Conservation (phyloP, 805 yeast species). For the Alloascoidea hylecoeti region DNA sequence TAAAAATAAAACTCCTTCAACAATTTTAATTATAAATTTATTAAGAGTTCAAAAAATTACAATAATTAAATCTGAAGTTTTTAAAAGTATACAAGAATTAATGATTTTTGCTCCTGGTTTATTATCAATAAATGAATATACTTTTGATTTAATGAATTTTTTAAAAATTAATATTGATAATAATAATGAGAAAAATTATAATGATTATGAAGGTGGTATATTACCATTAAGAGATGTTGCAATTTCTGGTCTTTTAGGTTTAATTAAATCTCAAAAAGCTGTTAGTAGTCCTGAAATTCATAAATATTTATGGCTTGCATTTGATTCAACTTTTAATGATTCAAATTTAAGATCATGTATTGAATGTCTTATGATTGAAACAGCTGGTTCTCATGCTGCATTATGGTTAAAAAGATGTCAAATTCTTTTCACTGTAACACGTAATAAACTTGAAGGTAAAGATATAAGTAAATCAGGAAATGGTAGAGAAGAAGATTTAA, state of each 20-base stretch:
- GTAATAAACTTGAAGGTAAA: constrained; percentile 20
- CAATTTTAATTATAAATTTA: constrained; percentile 15
- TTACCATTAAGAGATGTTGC: too few relatives aligned
- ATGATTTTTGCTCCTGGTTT: constrained; percentile 27
- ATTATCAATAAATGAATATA: constrained; percentile 17
- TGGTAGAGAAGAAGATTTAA: constrained; percentile 14
- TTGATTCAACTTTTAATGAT: constrained; percentile 30
- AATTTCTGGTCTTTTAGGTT: too few relatives aligned
- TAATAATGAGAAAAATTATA: constrained; percentile 38
- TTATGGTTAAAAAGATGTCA: constrained; percentile 48
- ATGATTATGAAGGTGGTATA: too few relatives aligned
- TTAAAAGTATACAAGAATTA: constrained; percentile 30
- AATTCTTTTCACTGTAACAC: constrained; percentile 29
- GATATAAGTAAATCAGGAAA: constrained; percentile 5
- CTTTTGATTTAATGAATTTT: constrained; percentile 10
- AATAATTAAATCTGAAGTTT: constrained; percentile 18
- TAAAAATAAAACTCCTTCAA: constrained; percentile 8
- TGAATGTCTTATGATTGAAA: constrained; percentile 45
- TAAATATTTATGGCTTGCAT: constrained; percentile 45
- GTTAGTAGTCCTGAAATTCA: constrained; percentile 27
- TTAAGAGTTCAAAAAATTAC: constrained; percentile 6
- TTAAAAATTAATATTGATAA: constrained; percentile 23
- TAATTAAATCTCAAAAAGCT: constrained; percentile 30
- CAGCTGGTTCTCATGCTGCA: constrained; percentile 22
- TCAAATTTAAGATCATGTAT: constrained; percentile 30